Evolutionary conservation across 495 filamentous ascomycete genomes (phyloP), one percentile per base, ranked within the genome.

Genomic region (Tuber aestivum): DNA sequence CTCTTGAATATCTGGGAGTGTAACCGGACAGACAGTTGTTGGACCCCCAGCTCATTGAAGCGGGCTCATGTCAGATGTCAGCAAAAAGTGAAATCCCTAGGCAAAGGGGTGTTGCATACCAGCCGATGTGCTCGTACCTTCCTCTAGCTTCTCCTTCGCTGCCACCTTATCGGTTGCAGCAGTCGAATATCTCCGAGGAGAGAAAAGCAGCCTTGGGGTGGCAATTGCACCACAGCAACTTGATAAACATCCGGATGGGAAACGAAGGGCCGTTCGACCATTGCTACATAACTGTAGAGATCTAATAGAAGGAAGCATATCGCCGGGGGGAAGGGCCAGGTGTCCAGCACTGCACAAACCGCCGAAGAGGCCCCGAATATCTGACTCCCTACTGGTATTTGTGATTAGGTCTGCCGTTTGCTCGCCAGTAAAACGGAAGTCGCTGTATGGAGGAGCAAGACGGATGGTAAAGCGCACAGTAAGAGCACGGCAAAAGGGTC

Each of bases 41-140:
- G 96, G 38, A 99, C 93, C 38, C 93, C 93, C 78, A 99, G 92
- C 74, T 95, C 92, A 83, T 97, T 98, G 85, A 90, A 93, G 72
- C 95, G 90, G 48, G 65, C 74, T 77, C 68, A 14, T 35, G 14
- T 35, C 56, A 35, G 35, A 35, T n/a, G 56, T 65, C 56, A 65
- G 56, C 27, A 65, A 65, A 35, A 18, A 65, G 56, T 35, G 32
- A 65, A 65, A 65, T 35, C 0, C 18, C 20, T 35, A 18, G 1
- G 4, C 56, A 65, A 65, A 20, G 2, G 27, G 32, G 14, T 35
- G 56, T 20, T 65, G 27, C 18, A 35, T 65, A 35, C 56, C 27
- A 65, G 56, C 56, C 32, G 27, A 12, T n/a, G n/a, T n/a, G n/a
- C n/a, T n/a, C 16, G 56, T 12, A 32, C 56, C 56, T 65, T 65